Conservation (phyloP, 176 grass and related monocot genomes). For the Aegilops sharonensis region DNA sequence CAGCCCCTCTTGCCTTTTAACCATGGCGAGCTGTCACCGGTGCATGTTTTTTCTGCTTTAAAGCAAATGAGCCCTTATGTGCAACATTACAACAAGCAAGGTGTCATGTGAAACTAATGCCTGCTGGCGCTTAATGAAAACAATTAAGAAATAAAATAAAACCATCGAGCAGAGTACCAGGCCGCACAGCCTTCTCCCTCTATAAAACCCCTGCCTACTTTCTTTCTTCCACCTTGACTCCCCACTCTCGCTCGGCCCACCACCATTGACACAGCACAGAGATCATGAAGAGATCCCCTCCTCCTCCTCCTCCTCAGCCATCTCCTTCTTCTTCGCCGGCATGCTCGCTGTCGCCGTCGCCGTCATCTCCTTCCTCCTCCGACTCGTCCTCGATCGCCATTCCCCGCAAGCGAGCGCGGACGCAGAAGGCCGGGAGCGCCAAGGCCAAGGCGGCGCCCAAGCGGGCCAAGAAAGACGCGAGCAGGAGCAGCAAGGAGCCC, state of each 20-base stretch:
- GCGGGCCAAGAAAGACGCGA: constrained; percentile 40
- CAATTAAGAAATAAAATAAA: neutral
- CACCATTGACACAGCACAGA: neutral
- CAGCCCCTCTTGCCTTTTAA: neutral
- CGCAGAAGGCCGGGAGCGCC: constrained; percentile 8
- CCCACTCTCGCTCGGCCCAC: constrained; percentile 7
- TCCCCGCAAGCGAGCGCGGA: neutral
- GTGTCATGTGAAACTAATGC: neutral
- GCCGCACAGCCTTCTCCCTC: neutral
- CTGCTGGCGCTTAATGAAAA: neutral
- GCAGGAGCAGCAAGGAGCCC: constrained; percentile 1
- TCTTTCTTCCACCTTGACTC: neutral
- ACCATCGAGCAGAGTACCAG: neutral
- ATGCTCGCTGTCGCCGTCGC: neutral
- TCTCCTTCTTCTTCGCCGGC: constrained; percentile 27
- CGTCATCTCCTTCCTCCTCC: constrained; percentile 46
- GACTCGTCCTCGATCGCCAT: constrained; percentile 20
- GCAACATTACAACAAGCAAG: constrained; percentile 4
- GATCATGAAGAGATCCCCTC: constrained; percentile 49
- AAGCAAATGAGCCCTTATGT: neutral
- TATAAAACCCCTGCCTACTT: constrained; percentile 28
- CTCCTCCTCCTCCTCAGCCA: neutral
- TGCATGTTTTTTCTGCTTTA: neutral
- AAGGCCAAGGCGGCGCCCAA: constrained; percentile 44
- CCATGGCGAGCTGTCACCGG: neutral